Evolutionary conservation across 371 early-diverging fungal genomes (phyloP), one percentile per base, ranked within the genome.

Genomic region (Antonospora locustae): DNA sequence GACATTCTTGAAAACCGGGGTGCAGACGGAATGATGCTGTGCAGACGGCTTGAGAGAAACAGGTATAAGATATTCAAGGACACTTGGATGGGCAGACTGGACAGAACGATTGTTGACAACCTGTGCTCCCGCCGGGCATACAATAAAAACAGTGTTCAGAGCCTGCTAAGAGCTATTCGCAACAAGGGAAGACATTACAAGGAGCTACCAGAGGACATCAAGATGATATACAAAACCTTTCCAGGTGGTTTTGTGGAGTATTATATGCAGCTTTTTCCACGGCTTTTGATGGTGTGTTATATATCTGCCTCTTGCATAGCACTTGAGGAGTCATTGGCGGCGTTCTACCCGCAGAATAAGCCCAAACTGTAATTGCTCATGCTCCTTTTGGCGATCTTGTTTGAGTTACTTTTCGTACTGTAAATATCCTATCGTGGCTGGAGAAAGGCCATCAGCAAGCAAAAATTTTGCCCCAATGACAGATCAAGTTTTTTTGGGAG

Each of bases 171-270:
- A 43, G 48, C 57, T 0, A 61, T 69, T 39, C 23, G 69, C 43
- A 69, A 69, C 40, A 65, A 61, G 27, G 69, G 69, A 28, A 55
- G 69, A 57, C 69, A 69, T 61, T 69, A 61, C 41, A 58, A 50
- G 28, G 54, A 61, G 34, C 20, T 53, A 3, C 49, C 61, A 9
- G 46, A 41, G 3, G 48, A 41, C 16, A 16, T 61, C 23, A 45
- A 49, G 37, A 16, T 38, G 17, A 7, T 61, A 20, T 61, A 46
- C 20, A 9, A 3, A 16, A 12, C 17, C 32, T 61, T 61, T 39
- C 61, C 61, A 23, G 28, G 29, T 2, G 61, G 61, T 14, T 61
- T 36, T 41, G 39, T 61, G 11, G 4, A 30, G 23, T 61, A 61
- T 39, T 61, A 36, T 48, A 2, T 17, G 2, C 17, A 23, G n/a